Percentiles rank a stretch among this genome's conserved stretches.
Evolutionary conservation across 2,329 filamentous ascomycete species (phyloP).

Genomic region (Bipolaris bicolor): DNA sequence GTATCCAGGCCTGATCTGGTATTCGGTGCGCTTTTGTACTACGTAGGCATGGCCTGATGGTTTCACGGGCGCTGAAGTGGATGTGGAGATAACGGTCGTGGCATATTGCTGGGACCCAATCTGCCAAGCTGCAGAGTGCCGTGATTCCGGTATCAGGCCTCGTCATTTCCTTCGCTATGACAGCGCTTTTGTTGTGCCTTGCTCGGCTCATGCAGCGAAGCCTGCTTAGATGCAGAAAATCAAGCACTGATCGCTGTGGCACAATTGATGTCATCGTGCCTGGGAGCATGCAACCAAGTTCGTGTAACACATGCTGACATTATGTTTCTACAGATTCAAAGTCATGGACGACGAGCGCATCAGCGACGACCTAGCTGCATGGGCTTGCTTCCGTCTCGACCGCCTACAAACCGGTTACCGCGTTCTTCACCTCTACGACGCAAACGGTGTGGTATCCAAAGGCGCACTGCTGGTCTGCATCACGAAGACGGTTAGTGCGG

Average conservation of each 20-base stretch:
- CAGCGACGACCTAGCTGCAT: conserved; percentile 76
- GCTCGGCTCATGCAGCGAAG: background rate
- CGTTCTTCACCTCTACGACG: conserved; percentile 76
- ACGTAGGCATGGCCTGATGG: background rate
- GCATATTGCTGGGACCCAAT: conserved; percentile 19
- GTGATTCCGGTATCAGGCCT: conserved; percentile 18
- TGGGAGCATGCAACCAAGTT: background rate
- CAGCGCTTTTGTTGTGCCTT: background rate
- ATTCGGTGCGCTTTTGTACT: background rate
- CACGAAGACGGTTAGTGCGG: conserved; percentile 59
- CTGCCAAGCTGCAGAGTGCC: conserved; percentile 21
- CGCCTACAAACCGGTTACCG: conserved; percentile 76
- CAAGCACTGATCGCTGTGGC: background rate
- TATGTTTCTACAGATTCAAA: conserved; percentile 66
- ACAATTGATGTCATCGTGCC: background rate
- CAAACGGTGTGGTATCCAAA: conserved; percentile 67
- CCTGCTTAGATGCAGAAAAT: background rate
- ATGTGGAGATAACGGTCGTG: background rate
- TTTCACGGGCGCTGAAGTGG: background rate
- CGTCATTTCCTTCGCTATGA: conserved; percentile 21
- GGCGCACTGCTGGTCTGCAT: conserved; percentile 78
- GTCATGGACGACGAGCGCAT: conserved; percentile 85
- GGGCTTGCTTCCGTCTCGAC: conserved; percentile 88
- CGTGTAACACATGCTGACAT: conserved; percentile 6
- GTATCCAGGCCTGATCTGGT: background rate